These are phyloP conservation scores for Aspergillus conjunctus DNA, from an alignment of 495 filamentous ascomycete genomes.

Conservation along the genomic window DNA sequence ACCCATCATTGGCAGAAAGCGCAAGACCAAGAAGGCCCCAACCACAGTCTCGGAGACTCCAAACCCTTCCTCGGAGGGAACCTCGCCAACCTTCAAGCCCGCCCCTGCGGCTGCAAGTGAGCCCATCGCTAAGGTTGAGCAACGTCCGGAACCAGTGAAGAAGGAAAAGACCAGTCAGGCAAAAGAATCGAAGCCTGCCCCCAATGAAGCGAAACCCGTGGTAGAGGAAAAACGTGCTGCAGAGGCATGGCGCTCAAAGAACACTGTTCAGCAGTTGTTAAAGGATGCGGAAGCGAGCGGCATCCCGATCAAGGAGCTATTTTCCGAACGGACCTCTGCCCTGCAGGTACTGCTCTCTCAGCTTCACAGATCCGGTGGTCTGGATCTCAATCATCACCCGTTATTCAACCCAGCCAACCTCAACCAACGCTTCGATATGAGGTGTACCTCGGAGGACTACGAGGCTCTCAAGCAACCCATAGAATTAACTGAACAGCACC, in stretches of 20 bases:
- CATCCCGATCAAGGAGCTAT: conserved; percentile 41
- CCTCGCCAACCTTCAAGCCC: conserved; percentile 37
- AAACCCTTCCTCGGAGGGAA: conserved; percentile 41
- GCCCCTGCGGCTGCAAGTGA: conserved; percentile 20
- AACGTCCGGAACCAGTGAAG: conserved; percentile 30
- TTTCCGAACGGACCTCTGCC: conserved; percentile 43
- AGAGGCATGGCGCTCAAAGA: conserved; percentile 47
- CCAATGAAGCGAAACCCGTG: conserved; percentile 39
- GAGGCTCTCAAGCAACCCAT: conserved; percentile 40
- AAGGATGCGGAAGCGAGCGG: conserved; percentile 43
- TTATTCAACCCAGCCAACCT: conserved; percentile 59
- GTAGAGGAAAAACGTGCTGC: conserved; percentile 31
- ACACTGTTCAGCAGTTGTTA: conserved; percentile 44
- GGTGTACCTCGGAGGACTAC: conserved; percentile 49
- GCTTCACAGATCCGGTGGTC: conserved; percentile 50
- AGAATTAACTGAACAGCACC: conserved; percentile 44
- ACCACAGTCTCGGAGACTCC: conserved; percentile 41
- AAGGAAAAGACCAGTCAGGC: conserved; percentile 42
- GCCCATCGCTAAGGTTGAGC: conserved; percentile 31
- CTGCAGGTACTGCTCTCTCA: conserved; percentile 50
- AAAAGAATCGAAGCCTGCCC: conserved; percentile 31
- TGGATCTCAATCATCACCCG: conserved; percentile 52
- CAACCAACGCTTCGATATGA: conserved; percentile 54
- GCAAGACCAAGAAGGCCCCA: conserved; percentile 81
- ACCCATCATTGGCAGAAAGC: conserved; percentile 84